A percentile compares a stretch with the other conserved stretches of the same genome.
phyloP scores from a whole-genome alignment of 2,329 filamentous ascomycete species.

The Apiospora rasikravindrae region DNA sequence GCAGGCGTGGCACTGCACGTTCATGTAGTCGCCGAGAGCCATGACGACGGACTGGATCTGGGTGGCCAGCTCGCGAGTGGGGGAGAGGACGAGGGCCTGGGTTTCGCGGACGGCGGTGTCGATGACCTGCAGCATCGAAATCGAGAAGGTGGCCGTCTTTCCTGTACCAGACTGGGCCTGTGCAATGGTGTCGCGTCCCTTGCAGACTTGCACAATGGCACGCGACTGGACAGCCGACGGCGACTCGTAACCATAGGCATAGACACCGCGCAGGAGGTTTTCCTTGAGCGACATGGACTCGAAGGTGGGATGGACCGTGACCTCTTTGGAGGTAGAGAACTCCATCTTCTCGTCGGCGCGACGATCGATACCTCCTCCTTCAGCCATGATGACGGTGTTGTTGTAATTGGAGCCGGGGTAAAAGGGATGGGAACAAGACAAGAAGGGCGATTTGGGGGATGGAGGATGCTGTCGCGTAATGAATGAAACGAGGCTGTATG shows the following conservation, averaged over 20 bases:
- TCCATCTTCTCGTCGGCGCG: conserved; percentile 97
- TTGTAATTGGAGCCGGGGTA: background rate
- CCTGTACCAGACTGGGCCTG: conserved; percentile 98
- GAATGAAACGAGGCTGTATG: background rate
- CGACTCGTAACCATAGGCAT: conserved; percentile 98
- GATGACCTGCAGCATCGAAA: conserved; percentile 95
- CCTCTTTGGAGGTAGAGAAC: conserved; percentile 97
- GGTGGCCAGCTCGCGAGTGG: conserved; percentile 92
- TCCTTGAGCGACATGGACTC: conserved; percentile 98
- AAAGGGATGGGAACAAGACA: background rate
- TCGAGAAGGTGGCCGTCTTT: conserved; percentile 95
- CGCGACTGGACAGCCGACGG: conserved; percentile 96
- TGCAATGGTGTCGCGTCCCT: conserved; percentile 91
- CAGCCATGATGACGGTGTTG: conserved; percentile 72
- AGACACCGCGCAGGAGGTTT: conserved; percentile 94
- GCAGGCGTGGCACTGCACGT: conserved; percentile 97
- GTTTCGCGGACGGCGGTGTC: conserved; percentile 91
- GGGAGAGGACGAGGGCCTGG: conserved; percentile 93
- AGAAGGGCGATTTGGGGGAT: background rate
- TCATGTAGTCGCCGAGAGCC: conserved; percentile 99
- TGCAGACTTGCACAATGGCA: conserved; percentile 94
- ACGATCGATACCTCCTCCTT: conserved; percentile 79
- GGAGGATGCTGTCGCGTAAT: conserved; percentile 11
- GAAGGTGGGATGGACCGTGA: conserved; percentile 91
- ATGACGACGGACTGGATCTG: conserved; percentile 99